Evolutionary conservation across 1,139 yeast genomes (phyloP).

Genomic region (Nakaseomyces kungkrabaensis): DNA sequence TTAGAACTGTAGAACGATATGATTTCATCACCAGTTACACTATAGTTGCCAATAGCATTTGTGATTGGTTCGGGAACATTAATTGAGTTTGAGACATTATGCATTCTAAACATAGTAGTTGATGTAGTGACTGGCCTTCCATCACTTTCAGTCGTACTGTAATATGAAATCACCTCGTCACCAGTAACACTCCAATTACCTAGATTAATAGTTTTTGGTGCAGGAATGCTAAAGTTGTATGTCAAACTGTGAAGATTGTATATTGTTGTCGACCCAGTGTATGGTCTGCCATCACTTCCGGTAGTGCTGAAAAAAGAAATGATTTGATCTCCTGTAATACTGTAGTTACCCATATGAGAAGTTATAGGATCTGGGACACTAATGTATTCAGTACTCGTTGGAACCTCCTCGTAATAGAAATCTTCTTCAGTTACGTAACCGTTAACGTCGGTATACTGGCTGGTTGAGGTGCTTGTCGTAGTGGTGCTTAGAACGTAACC

Average conservation of each 20-base stretch:
- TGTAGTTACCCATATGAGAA: neutral
- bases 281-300: neutral
- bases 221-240: neutral
- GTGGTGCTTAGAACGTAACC: neutral
- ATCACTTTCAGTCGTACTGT: neutral
- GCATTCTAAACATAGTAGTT: neutral
- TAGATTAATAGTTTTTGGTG: neutral
- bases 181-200: neutral
- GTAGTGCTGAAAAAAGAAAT: constrained; percentile 1
- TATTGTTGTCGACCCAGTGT: neutral
- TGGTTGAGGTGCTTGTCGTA: neutral
- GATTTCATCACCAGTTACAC: neutral
- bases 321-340: neutral
- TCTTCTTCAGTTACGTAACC: neutral
- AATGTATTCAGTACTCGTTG: neutral
- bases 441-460: neutral
- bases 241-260: neutral
- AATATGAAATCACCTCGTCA: neutral
- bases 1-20: neutral
- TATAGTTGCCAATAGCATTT: neutral
- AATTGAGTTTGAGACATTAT: neutral
- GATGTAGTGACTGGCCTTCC: neutral
- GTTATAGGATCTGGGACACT: constrained; percentile 2
- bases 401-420: neutral
- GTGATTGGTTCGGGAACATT: neutral